A percentile compares a stretch with the other conserved stretches of the same genome.
phyloP scores from a whole-genome alignment of 805 yeast genomes.

The Lipomyces kockii region DNA sequence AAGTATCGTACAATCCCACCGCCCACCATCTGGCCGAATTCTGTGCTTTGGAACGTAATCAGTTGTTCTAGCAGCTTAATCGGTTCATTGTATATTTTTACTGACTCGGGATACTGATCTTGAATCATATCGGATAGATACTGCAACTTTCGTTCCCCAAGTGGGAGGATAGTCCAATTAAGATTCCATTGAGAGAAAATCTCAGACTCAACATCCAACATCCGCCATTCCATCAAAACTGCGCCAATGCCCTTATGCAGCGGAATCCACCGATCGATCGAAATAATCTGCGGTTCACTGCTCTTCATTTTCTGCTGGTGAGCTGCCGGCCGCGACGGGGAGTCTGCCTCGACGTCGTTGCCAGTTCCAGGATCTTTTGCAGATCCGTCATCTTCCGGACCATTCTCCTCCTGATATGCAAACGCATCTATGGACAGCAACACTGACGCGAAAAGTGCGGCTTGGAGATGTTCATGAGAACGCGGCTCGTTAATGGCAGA shows the following conservation, averaged over 20 bases:
- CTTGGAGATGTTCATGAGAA: constrained; percentile 14
- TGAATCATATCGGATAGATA: constrained; percentile 9
- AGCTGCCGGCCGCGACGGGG: neutral
- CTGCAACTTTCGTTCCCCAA: constrained; percentile 6
- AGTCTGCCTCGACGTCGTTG: neutral
- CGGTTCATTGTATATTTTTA: constrained; percentile 2
- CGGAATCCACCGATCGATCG: constrained; percentile 30
- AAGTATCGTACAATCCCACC: constrained; percentile 15
- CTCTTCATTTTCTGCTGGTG: neutral
- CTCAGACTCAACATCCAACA: neutral
- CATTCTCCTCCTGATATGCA: constrained; percentile 21
- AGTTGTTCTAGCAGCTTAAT: constrained; percentile 20
- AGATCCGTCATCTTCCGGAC: constrained; percentile 6
- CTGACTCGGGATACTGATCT: neutral
- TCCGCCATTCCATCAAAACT: constrained; percentile 7
- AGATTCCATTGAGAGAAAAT: constrained; percentile 11
- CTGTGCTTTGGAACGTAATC: constrained; percentile 11
- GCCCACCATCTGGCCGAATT: constrained; percentile 1
- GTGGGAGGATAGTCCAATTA: constrained; percentile 24
- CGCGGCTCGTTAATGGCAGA: constrained; percentile 10
- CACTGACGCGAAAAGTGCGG: constrained; percentile 24
- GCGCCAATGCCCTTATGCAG: constrained; percentile 19
- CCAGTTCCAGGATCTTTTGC: neutral
- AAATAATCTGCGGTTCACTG: neutral
- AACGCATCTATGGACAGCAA: constrained; percentile 24